A percentile compares a stretch with the other conserved stretches of the same genome.
phyloP scores from a whole-genome alignment of 73 alveolate genomes.

The Diophrys appendiculata region DNA sequence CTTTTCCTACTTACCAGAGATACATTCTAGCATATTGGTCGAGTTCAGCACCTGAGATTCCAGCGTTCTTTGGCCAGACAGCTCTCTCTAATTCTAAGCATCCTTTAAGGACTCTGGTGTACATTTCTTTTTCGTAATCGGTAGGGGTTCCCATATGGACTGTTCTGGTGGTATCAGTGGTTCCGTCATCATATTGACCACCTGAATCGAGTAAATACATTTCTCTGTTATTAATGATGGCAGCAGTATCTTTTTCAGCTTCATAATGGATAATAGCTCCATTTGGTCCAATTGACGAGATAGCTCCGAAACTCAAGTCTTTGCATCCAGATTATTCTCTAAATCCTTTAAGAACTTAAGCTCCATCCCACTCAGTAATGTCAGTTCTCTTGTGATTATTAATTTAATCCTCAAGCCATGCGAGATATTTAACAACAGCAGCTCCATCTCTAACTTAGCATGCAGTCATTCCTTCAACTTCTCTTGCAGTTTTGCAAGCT shows the following conservation, averaged over 20 bases:
- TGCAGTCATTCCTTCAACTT: slow-evolving; percentile 84
- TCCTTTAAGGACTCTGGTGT: slow-evolving; percentile 92
- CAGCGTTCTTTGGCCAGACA: slow-evolving; percentile 70
- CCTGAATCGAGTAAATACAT: slow-evolving; percentile 95
- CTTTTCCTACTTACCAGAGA: slow-evolving; percentile 77
- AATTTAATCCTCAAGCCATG: slow-evolving; percentile 92
- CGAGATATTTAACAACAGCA: slow-evolving; percentile 81
- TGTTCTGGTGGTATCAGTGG: slow-evolving; percentile 98
- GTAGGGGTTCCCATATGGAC: slow-evolving; percentile 87
- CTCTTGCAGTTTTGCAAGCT: slow-evolving; percentile 80
- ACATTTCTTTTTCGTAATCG: slow-evolving; percentile 77
- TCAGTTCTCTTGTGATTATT: slow-evolving; percentile 48
- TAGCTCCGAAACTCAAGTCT: slow-evolving; percentile 94
- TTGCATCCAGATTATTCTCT: slow-evolving; percentile 67
- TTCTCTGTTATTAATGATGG: slow-evolving; percentile 58
- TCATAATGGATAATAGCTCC: slow-evolving; percentile 98
- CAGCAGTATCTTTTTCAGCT: slow-evolving; percentile 72
- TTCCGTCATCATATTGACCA: slow-evolving; percentile 97
- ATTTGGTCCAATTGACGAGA: slow-evolving; percentile 93
- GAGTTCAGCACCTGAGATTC: slow-evolving; percentile 66
- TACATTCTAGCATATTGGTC: slow-evolving; percentile 92
- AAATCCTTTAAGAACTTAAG: slow-evolving; percentile 42
- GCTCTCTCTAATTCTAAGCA: slow-evolving; percentile 85
- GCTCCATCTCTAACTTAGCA: slow-evolving; percentile 88
- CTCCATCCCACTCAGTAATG: slow-evolving; percentile 66